phyloP scores from a whole-genome alignment of 306 rosid genomes.

The Dryas octopetala region DNA sequence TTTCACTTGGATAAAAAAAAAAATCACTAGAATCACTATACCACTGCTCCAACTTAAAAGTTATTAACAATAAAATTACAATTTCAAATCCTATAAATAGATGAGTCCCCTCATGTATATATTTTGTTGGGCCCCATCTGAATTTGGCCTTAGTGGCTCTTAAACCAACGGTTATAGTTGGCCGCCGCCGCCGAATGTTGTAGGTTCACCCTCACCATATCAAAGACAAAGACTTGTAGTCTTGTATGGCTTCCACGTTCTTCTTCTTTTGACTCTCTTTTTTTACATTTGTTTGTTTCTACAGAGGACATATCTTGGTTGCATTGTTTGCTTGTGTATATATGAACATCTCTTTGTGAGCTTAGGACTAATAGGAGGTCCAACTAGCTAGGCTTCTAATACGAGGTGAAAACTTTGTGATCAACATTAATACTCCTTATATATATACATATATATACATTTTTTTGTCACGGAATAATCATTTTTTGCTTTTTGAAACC shows the following conservation, averaged over 20 bases:
- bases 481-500: neutral
- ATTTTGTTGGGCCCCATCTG: neutral
- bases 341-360: neutral
- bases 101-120: neutral
- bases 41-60: no score
- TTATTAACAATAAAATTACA: no score
- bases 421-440: no score
- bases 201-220: neutral
- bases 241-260: conserved; percentile 37
- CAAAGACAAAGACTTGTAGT: neutral
- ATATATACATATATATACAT: neutral
- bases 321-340: neutral
- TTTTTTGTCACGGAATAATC: neutral
- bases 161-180: conserved; percentile 18
- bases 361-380: neutral
- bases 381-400: no score
- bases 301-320: neutral
- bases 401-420: no score
- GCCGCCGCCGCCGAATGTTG: conserved; percentile 24
- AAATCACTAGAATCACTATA: no score
- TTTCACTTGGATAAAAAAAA: no score
- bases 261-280: neutral
- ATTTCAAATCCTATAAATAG: neutral
- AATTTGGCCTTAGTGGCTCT: neutral
- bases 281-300: neutral